These are phyloP conservation scores for Sisymbrium altissimum DNA, from an alignment of 345 rosid genomes.

Conservation along the genomic window DNA sequence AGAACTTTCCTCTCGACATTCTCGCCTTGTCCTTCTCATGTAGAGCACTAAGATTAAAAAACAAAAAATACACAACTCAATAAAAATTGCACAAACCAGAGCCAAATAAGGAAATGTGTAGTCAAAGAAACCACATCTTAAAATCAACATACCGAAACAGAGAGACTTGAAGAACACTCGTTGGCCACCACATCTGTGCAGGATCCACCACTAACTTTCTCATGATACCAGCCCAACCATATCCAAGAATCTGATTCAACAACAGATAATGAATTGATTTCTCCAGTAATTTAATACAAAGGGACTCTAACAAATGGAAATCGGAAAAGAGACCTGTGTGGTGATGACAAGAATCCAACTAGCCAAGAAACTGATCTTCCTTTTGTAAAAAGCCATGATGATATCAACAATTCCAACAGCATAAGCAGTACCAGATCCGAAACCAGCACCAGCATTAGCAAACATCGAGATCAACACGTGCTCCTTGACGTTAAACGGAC, in stretches of 20 bases:
- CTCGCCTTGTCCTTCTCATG: slow-evolving; percentile 48
- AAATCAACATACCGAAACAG: slow-evolving; percentile 49
- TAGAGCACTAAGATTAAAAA: slow-evolving; percentile 39
- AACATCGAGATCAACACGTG: slow-evolving; percentile 53
- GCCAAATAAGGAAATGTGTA: not conserved
- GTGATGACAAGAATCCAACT: slow-evolving; percentile 60
- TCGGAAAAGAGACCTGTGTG: slow-evolving; percentile 52
- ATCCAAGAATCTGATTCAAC: slow-evolving; percentile 49
- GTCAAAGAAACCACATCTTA: not conserved
- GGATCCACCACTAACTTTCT: slow-evolving; percentile 63
- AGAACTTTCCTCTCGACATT: slow-evolving; percentile 63
- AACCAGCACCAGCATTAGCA: slow-evolving; percentile 55
- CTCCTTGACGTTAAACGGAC: slow-evolving; percentile 50
- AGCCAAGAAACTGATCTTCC: slow-evolving; percentile 54
- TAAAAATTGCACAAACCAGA: not conserved
- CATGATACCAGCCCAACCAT: slow-evolving; percentile 71
- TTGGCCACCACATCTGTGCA: slow-evolving; percentile 76
- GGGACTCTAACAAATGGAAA: too few relatives aligned
- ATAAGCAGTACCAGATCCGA: slow-evolving; percentile 54
- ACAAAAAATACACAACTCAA: not conserved
- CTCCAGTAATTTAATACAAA: too few relatives aligned
- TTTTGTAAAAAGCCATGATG: slow-evolving; percentile 50
- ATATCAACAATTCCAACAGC: slow-evolving; percentile 54
- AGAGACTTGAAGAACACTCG: slow-evolving; percentile 57
- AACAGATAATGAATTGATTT: too few relatives aligned